These are phyloP conservation scores for Protea cynaroides DNA, from an alignment of 164 flowering plant genomes.

Conservation along the genomic window DNA sequence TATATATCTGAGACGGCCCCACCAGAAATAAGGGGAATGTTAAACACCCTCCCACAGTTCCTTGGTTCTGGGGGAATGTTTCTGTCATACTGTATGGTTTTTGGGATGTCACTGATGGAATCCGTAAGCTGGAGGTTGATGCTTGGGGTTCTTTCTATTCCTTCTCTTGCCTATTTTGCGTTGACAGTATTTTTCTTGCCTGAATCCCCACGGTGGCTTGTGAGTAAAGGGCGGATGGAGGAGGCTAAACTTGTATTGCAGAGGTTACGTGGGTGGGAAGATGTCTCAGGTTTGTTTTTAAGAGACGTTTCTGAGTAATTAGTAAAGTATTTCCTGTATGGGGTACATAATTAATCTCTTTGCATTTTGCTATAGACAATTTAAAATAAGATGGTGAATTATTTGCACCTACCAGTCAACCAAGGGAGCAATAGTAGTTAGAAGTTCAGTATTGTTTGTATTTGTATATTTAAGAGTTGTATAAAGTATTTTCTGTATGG, in stretches of 20 bases:
- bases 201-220: constrained; percentile 98
- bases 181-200: constrained; percentile 75
- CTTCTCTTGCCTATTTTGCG: constrained; percentile 61
- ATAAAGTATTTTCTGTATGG: no score
- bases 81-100: constrained; percentile 78
- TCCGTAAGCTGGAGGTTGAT: constrained; percentile 82
- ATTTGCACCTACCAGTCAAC: no score
- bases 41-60: constrained; percentile 94
- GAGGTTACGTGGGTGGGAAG: constrained; percentile 78
- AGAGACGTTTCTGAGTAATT: background rate
- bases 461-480: no score
- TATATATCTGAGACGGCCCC: constrained; percentile 98
- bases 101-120: constrained; percentile 68
- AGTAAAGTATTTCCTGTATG: background rate
- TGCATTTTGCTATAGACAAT: background rate
- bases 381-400: no score
- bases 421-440: no score
- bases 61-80: constrained; percentile 87
- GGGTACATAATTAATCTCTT: background rate
- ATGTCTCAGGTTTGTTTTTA: constrained; percentile 66
- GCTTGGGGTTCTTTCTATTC: constrained; percentile 88
- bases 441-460: no score
- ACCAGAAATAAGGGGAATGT: constrained; percentile 69
- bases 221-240: constrained; percentile 82
- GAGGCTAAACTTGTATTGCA: constrained; percentile 85